These are phyloP conservation scores for Acer yangbiense DNA, from an alignment of 345 rosid species.

Conservation along the genomic window DNA sequence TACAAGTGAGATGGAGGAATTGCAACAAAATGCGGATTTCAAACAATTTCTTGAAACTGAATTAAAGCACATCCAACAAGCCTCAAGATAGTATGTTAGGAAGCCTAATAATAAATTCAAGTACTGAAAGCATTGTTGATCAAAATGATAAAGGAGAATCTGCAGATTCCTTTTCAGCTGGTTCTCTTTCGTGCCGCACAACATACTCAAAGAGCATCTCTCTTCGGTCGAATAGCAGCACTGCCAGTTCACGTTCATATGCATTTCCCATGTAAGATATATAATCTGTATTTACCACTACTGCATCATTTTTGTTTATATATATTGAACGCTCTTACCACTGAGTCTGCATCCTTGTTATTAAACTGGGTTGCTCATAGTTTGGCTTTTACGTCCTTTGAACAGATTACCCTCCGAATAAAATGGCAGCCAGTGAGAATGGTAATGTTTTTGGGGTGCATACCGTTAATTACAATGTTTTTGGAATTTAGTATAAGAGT, in stretches of 20 bases:
- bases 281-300: not conserved
- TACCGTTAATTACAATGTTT: no score
- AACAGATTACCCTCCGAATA: slow-evolving; percentile 44
- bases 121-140: not conserved
- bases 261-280: slow-evolving; percentile 46
- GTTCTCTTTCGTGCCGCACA: not conserved
- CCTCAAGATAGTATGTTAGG: slow-evolving; percentile 5
- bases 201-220: slow-evolving; percentile 20
- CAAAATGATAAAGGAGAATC: slow-evolving; percentile 15
- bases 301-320: no score
- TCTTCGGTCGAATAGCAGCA: slow-evolving; percentile 31
- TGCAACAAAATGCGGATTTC: not conserved
- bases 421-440: slow-evolving; percentile 50
- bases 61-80: not conserved
- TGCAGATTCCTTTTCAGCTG: not conserved
- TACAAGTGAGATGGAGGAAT: slow-evolving; percentile 2
- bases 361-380: not conserved
- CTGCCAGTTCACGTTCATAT: slow-evolving; percentile 34
- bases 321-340: no score
- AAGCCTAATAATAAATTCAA: slow-evolving; percentile 1
- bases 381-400: not conserved
- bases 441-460: slow-evolving; percentile 4
- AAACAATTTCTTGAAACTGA: slow-evolving; percentile 1
- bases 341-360: not conserved
- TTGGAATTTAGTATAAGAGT: no score